Evolutionary conservation across 2,329 filamentous ascomycete species (phyloP).

Genomic region (Colletotrichum musae): DNA sequence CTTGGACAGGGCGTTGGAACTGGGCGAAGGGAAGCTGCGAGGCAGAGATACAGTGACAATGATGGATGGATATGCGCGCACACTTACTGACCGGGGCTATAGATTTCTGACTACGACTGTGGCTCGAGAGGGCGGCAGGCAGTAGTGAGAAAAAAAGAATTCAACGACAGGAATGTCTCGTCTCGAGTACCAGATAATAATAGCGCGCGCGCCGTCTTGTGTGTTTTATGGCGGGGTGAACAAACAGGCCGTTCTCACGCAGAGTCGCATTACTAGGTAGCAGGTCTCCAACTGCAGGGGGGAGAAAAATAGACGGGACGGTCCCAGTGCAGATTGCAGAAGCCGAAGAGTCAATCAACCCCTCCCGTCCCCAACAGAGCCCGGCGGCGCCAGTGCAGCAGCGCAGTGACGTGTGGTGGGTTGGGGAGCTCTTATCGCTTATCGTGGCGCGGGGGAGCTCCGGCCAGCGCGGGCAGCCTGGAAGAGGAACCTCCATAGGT

Average conservation of each 20-base stretch:
- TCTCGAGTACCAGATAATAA: slow-evolving; percentile 30
- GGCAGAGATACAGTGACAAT: slow-evolving; percentile 15
- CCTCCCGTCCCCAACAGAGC: slow-evolving; percentile 34
- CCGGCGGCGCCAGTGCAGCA: neutral
- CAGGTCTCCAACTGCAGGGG: neutral
- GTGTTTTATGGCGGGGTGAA: slow-evolving; percentile 33
- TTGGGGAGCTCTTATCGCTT: slow-evolving; percentile 39
- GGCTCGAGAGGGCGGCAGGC: slow-evolving; percentile 3
- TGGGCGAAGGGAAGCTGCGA: slow-evolving; percentile 38
- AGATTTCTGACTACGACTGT: neutral
- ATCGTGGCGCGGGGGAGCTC: slow-evolving; percentile 41
- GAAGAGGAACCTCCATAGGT: too few relatives aligned
- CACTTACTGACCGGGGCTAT: slow-evolving; percentile 17
- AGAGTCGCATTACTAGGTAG: too few relatives aligned
- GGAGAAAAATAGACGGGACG: slow-evolving; percentile 1
- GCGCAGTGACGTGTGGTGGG: slow-evolving; percentile 34
- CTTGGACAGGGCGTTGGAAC: slow-evolving; percentile 9
- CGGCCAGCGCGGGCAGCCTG: slow-evolving; percentile 24
- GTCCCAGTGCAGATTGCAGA: neutral
- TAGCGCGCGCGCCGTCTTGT: slow-evolving; percentile 20
- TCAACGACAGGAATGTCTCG: neutral
- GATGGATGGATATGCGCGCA: too few relatives aligned
- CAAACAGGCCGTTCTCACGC: neutral
- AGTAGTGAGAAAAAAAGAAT: neutral
- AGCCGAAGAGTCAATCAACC: slow-evolving; percentile 1